Conservation (phyloP, 2,329 filamentous ascomycete genomes). For the Microdochium paspali region DNA sequence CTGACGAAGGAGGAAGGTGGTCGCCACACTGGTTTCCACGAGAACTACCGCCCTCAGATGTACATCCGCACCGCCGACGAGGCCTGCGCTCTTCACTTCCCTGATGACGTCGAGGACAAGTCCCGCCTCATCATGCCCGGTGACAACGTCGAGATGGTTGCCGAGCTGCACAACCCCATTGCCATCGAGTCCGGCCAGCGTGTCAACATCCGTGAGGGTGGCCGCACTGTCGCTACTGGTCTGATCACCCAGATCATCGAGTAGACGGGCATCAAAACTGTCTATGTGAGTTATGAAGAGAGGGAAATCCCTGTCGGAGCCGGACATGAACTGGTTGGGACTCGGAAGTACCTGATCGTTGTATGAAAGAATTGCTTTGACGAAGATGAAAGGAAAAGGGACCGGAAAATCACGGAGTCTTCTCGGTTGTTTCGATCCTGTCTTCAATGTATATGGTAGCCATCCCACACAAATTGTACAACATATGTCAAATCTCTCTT, state of each 20-base stretch:
- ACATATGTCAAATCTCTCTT: neutral
- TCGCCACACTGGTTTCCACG: constrained; percentile 87
- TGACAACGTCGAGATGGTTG: constrained; percentile 97
- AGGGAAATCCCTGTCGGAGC: neutral
- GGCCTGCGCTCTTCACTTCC: constrained; percentile 72
- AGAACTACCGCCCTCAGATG: constrained; percentile 96
- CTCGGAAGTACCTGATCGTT: neutral
- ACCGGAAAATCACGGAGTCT: neutral
- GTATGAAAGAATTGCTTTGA: neutral
- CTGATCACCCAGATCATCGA: constrained; percentile 65
- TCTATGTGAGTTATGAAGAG: neutral
- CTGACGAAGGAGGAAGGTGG: constrained; percentile 97
- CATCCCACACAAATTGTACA: constrained; percentile 1
- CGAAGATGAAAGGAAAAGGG: neutral
- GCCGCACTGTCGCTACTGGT: constrained; percentile 78
- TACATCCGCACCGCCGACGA: constrained; percentile 89
- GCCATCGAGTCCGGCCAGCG: constrained; percentile 87
- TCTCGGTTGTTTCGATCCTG: neutral
- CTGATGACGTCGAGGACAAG: constrained; percentile 68
- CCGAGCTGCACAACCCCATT: constrained; percentile 74
- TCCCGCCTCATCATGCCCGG: constrained; percentile 83
- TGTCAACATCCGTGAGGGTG: constrained; percentile 97
- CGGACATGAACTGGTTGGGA: neutral
- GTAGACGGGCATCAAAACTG: constrained; percentile 25
- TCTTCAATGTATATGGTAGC: neutral